Conservation (phyloP, 2,329 filamentous ascomycete species). For the Davidsoniella eucalypti region DNA sequence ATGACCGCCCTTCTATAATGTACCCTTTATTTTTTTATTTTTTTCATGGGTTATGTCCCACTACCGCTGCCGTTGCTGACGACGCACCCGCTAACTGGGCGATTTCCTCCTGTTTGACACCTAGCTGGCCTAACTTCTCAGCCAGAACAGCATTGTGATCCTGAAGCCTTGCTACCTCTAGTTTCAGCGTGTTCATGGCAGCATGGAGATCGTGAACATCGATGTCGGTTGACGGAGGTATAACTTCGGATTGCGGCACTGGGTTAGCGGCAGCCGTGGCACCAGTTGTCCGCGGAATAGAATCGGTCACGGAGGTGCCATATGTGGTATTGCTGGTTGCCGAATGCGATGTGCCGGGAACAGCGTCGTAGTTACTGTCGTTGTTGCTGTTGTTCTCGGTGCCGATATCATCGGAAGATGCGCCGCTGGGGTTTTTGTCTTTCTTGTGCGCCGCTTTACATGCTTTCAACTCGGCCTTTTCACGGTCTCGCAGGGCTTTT, state of each 20-base stretch:
- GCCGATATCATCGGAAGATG: constrained; percentile 29
- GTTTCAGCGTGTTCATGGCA: constrained; percentile 35
- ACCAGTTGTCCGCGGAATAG: no score
- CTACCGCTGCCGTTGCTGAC: no score
- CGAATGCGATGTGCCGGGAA: background rate
- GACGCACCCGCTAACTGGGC: background rate
- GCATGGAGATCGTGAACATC: background rate
- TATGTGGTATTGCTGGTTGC: no score
- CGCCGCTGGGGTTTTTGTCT: constrained; percentile 29
- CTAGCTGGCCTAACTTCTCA: constrained; percentile 33
- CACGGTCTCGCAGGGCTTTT: constrained; percentile 29
- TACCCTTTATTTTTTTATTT: no score
- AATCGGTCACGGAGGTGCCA: no score
- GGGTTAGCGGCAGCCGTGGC: no score
- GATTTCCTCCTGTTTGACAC: constrained; percentile 13
- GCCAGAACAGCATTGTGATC: constrained; percentile 42
- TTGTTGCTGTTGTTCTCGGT: constrained; percentile 21
- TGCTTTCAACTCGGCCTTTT: constrained; percentile 25
- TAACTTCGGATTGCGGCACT: no score
- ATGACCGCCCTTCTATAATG: no score
- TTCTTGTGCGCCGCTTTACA: constrained; percentile 45
- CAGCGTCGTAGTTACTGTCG: constrained; percentile 14
- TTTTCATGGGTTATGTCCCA: no score
- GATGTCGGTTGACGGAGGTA: no score
- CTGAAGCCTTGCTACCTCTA: constrained; percentile 40